Base-by-base conservation (phyloP, 768 basidiomycete species). In the Piloderma croceum region DNA sequence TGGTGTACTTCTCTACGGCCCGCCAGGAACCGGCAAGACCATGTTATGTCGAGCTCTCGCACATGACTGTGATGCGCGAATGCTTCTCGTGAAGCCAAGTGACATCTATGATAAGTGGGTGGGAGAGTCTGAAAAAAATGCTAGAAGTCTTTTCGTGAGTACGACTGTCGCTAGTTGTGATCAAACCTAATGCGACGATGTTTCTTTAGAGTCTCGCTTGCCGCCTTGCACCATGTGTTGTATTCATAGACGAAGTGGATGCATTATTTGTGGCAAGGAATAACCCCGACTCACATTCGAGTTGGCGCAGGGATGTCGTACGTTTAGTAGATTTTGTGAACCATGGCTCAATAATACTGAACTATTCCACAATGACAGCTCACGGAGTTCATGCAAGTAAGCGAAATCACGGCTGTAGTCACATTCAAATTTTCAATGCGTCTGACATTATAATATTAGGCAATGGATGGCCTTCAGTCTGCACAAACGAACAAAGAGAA, bases 11-110 rank as follows among this genome's bases (percentile, higher is more conserved):
- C 63, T 77, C n/a, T 77, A 67, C 51, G 75, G 75, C 36, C 69
- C 69, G 17, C 69, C 69, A 2, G 69, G 69, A 35, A 70, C 68
- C 6, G 74, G 74, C 15, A 77, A 77, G 53, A 77, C 75, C 9
- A 64, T 76, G 22, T 71, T 73, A 46, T 74, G 74, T 6, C 61
- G 74, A 36, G 75, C 75, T 5, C 70, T 76, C 12, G 75, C 75
- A 15, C 37, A 36, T 10, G 41, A 50, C 24, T 45, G 46, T 35
- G 24, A 36, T 5, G 47, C 39, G n/a, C 38, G 39, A 24, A 54
- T 54, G 53, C 41, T 54, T 10, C 36, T 39, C 20, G 40, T 50
- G 33, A 38, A 48, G 27, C 36, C 48, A 12, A 49, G 48, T 35
- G 50, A 52, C 36, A 33, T 52, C 15, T 29, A 38, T 15, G 34